Base-by-base conservation (phyloP, 805 yeast genomes). In the Crinitomyces ghanaensis region DNA sequence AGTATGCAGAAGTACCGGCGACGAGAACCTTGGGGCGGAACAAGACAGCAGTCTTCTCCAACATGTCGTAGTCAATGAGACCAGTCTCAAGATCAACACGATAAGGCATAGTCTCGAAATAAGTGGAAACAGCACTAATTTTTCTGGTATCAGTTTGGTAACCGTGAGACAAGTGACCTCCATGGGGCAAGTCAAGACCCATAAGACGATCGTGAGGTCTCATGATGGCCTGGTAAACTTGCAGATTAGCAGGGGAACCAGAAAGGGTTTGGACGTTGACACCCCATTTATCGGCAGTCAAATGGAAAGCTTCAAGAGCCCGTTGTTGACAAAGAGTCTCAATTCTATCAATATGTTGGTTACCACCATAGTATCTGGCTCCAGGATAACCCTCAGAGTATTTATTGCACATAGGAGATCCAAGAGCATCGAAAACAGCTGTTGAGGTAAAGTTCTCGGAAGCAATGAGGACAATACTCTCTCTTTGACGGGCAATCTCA, bases 351-450 rank as follows among this genome's bases (percentile, higher is more conserved):
- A 91, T 91, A 63, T 79, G 78, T 70, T 91, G 93, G 62, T 91
- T 91, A 59, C 97, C 97, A 61, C 98, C 98, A 59, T 91, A 91
- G 70, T 91, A 91, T 62, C 98, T 77, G 43, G 93, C 96, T 46
- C 97, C 97, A 40, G 98, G 98, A 66, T 91, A 88, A 43, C 98
- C 98, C 66, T 91, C 98, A 25, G 96, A 85, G 67, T 91, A 91
- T 69, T 91, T 91, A 75, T 91, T 91, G 60, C 82, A 82, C 95
- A 91, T 84, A 58, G 93, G 95, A 33, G 97, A 79, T 47, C 98
- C 98, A 52, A 88, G 75, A 21, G 93, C 83, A 54, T 91, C 97
- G 66, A 88, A 81, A 30, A 91, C 98, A 26, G 97, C 81, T 48
- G 80, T 80, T 35, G 96, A 81, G 37, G 98, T 91, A 68, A 88